Evolutionary conservation across 108 stramenopile species (phyloP), one percentile per base, ranked within the genome.

Genomic region (Cyclostephanos invisitatus): DNA sequence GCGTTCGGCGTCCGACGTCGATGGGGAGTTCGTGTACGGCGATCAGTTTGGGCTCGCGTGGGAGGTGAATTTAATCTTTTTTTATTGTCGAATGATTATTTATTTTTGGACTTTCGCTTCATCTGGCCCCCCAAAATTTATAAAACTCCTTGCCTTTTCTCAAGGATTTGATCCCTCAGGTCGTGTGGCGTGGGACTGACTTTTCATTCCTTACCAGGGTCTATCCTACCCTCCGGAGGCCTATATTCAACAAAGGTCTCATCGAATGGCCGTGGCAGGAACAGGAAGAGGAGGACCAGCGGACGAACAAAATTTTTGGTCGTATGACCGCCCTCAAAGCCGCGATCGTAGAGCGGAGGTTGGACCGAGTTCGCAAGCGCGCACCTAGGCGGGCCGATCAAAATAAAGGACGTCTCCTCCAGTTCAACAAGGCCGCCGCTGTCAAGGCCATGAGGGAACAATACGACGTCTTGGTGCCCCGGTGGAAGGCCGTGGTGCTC

Each of bases 151-250:
- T n/a, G 18, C 15, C 17, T 14, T n/a, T n/a, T 72, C 75, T 70
- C 64, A 38, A 82, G 32, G 48, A 73, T 11, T 70, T 82, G 53
- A 74, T 69, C 25, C 81, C 81, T 18, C 81, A 82, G 50, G 49
- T 82, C 4, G 57, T 82, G 24, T 82, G 81, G 81, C 67, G 81
- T 38, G 81, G 81, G 25, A 78, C 73, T 22, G 81, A 82, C 68
- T 78, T 78, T 65, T 51, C 20, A 1, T 82, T 62, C 46, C 27
- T 82, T 0, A 47, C 62, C 14, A 63, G 47, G 3, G 36, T 70
- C 51, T 70, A 65, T 61, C 68, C 68, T 0, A 20, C 54, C 8
- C 55, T 75, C 50, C 24, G 69, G 37, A 36, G 32, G 40, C 80
- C 73, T 5, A 65, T 71, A 35, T 70, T 49, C 38, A 29, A 70